These are phyloP conservation scores for Adiantum capillusveneris DNA, from an alignment of 75 land plant species.

Conservation along the genomic window DNA sequence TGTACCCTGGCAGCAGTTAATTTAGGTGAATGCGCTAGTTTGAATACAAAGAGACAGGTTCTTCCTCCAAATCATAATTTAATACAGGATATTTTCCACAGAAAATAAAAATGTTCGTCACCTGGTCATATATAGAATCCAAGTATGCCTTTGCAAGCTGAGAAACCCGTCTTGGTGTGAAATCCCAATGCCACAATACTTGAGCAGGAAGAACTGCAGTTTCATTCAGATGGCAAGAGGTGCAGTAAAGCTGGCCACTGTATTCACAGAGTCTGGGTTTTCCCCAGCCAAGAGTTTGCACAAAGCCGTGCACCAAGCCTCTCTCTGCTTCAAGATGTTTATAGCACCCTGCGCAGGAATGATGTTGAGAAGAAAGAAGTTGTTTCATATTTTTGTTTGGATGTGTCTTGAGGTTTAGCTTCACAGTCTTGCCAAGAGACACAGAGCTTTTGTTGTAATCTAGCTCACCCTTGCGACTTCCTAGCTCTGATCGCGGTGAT, in stretches of 20 bases:
- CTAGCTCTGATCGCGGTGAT: constrained; percentile 22
- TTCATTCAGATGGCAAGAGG: constrained; percentile 80
- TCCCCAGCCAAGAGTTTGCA: constrained; percentile 69
- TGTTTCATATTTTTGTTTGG: constrained; percentile 62
- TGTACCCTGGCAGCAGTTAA: no score
- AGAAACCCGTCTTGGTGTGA: constrained; percentile 71
- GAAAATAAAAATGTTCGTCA: no score
- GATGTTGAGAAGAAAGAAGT: constrained; percentile 59
- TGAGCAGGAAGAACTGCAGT: constrained; percentile 82
- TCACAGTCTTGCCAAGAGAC: constrained; percentile 64
- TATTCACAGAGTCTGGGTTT: constrained; percentile 90
- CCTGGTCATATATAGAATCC: constrained; percentile 89
- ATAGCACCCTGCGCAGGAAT: constrained; percentile 88
- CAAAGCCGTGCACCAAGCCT: constrained; percentile 51
- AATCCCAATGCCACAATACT: constrained; percentile 91
- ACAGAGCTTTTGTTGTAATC: constrained; percentile 7
- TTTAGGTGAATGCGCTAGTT: no score
- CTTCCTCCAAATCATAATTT: background rate
- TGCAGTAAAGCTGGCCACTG: constrained; percentile 78
- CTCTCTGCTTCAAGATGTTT: constrained; percentile 47
- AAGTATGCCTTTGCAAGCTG: constrained; percentile 92
- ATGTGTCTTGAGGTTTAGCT: constrained; percentile 55
- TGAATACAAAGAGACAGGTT: background rate
- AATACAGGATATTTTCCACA: background rate
- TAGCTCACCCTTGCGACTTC: constrained; percentile 3